phyloP scores from a whole-genome alignment of 2,329 filamentous ascomycete genomes.

The Epichloe amarillans region DNA sequence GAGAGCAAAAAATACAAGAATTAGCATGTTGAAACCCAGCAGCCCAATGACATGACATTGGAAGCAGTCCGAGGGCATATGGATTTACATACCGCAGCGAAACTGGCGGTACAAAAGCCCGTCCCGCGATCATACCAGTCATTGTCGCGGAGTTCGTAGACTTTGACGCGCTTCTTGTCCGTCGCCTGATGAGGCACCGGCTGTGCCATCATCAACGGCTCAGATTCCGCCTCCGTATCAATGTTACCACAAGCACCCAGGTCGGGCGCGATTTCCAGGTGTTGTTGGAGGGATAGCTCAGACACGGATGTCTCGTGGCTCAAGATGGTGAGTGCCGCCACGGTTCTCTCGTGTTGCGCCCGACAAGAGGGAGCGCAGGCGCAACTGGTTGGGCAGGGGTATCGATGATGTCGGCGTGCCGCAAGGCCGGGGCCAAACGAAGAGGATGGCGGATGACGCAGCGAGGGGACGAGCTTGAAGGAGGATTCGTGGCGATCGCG shows the following conservation, averaged over 20 bases:
- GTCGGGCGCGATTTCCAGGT: conserved; percentile 42
- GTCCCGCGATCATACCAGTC: conserved; percentile 99
- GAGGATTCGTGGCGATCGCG: background rate
- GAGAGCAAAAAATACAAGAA: conserved; percentile 1
- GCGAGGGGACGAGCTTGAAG: background rate
- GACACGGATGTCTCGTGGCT: conserved; percentile 34
- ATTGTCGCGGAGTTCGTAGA: conserved; percentile 96
- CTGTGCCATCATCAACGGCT: conserved; percentile 59
- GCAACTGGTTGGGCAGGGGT: background rate
- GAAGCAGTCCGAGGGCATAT: background rate
- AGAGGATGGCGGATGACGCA: background rate
- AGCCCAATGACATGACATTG: background rate
- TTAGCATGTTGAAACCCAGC: background rate
- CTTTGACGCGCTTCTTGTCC: conserved; percentile 77
- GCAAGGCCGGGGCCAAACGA: background rate
- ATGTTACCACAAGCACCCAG: conserved; percentile 36
- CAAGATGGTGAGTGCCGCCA: conserved; percentile 45
- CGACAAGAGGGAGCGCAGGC: conserved; percentile 6
- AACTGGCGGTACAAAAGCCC: conserved; percentile 77
- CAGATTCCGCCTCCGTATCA: conserved; percentile 39
- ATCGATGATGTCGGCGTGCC: background rate
- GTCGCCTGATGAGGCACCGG: conserved; percentile 53
- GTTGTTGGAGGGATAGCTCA: conserved; percentile 46
- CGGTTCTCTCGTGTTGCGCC: conserved; percentile 24
- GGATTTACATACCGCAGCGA: conserved; percentile 49